phyloP scores from a whole-genome alignment of 306 rosid genomes.

The Trifolium fragiferum region DNA sequence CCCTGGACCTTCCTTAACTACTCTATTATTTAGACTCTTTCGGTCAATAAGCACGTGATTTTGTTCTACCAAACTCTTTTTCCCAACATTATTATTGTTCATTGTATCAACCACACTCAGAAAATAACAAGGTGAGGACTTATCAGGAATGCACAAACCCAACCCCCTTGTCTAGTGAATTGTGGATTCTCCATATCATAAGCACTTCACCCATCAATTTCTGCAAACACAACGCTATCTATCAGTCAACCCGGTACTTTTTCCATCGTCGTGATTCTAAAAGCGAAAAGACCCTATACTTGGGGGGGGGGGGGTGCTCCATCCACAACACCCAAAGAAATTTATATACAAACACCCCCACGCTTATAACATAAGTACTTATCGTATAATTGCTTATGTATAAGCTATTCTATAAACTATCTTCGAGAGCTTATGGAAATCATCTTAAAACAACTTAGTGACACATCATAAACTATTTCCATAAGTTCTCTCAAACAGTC shows the following conservation, averaged over 20 bases:
- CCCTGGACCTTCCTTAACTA: slow-evolving; percentile 50
- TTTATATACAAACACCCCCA: background rate
- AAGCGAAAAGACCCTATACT: slow-evolving; percentile 34
- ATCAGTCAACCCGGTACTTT: slow-evolving; percentile 36
- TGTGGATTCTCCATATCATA: slow-evolving; percentile 39
- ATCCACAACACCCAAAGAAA: slow-evolving; percentile 31
- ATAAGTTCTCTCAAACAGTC: background rate
- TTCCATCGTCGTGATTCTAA: slow-evolving; percentile 10
- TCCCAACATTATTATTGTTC: slow-evolving; percentile 46
- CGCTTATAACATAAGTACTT: background rate
- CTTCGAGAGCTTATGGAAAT: background rate
- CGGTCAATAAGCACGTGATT: slow-evolving; percentile 45
- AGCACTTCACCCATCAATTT: slow-evolving; percentile 44
- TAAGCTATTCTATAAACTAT: background rate
- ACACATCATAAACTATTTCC: background rate
- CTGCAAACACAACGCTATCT: slow-evolving; percentile 46
- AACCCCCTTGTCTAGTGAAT: slow-evolving; percentile 37
- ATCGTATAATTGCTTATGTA: background rate
- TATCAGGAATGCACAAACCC: slow-evolving; percentile 40
- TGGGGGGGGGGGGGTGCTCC: slow-evolving; percentile 34
- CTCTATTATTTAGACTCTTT: slow-evolving; percentile 44
- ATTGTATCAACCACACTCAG: slow-evolving; percentile 52
- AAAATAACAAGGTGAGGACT: slow-evolving; percentile 40
- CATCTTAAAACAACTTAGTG: background rate
- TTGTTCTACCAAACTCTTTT: slow-evolving; percentile 40